These are phyloP conservation scores for Blastobotrys parvus DNA, from an alignment of 805 yeast species.

Conservation along the genomic window DNA sequence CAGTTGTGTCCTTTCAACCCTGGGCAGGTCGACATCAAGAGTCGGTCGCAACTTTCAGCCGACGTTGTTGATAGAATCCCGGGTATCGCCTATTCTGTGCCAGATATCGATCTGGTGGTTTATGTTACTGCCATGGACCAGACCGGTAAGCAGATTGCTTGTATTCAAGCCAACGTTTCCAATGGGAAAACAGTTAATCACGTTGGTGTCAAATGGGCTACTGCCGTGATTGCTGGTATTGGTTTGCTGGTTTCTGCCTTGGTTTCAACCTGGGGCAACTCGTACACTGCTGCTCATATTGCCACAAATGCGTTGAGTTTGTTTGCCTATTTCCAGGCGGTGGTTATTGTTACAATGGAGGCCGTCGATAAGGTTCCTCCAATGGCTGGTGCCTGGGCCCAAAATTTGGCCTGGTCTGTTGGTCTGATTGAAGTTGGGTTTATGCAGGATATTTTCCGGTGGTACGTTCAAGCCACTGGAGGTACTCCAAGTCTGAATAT, in stretches of 20 bases:
- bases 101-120: constrained; percentile 76
- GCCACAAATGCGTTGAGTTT: constrained; percentile 80
- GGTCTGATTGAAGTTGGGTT: constrained; percentile 71
- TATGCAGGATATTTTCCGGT: constrained; percentile 80
- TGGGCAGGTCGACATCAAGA: constrained; percentile 69
- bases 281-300: constrained; percentile 82
- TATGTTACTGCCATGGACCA: constrained; percentile 40
- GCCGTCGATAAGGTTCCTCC: constrained; percentile 85
- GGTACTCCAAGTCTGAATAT: constrained; percentile 70
- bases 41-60: constrained; percentile 47
- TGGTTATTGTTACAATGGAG: constrained; percentile 75
- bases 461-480: constrained; percentile 95
- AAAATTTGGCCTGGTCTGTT: constrained; percentile 91
- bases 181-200: constrained; percentile 80
- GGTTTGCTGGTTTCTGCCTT: constrained; percentile 79
- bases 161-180: constrained; percentile 65
- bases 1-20: constrained; percentile 88
- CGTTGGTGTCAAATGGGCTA: constrained; percentile 82
- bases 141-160: constrained; percentile 41
- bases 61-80: constrained; percentile 55
- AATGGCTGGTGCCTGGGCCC: constrained; percentile 86
- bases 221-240: constrained; percentile 81
- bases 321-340: constrained; percentile 81
- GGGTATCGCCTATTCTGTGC: constrained; percentile 77
- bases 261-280: constrained; percentile 77